Evolutionary conservation across 805 yeast species (phyloP), one percentile per base, ranked within the genome.

Genomic region (Naumovozyma dairenensis): DNA sequence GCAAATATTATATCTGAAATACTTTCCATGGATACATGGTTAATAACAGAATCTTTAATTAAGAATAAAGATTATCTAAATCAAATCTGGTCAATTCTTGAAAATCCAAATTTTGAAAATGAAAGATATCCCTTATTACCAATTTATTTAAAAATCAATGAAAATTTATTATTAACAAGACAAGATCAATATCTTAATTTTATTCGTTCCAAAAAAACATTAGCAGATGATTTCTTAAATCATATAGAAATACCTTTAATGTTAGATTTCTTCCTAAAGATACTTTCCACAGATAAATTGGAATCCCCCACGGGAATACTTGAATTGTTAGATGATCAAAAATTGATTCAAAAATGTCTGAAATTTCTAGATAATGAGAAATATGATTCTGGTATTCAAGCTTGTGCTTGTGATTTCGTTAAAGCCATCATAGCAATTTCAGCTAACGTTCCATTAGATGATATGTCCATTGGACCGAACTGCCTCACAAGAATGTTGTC

Each of bases 381-480:
- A 10, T 65, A 69, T 19, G 51, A 53, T 19, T 61, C 86, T 4
- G 74, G 80, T 27, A 72, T 77, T 33, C 97, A 89, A 55, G 77
- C 92, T 3, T 89, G 96, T 5, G 86, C 92, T 2, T 92, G 95
- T 18, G 98, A 92, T 56, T 92, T 92, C 52, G 63, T 92, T 32
- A 92, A 92, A 56, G 94, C 96, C 0, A 70, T 92, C 44, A 82
- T 92, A 25, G 82, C 96, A 5, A 83, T 92, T 19, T 83, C 95
- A n/a, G 94, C 96, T 4, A 92, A 89, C 53, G 85, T 82, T 2
- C 87, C 83, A 42, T 76, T 85, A 28, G 68, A 65, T 39, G 69
- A 63, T 30, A 79, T 92, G 31, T 80, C 94, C 6, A 84, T 92
- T 33, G 98, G 98, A 0, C 98, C 98, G 3, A 92, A 92, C 50